phyloP scores from a whole-genome alignment of 2,329 filamentous ascomycete genomes.

The Sclerotinia nivalis region DNA sequence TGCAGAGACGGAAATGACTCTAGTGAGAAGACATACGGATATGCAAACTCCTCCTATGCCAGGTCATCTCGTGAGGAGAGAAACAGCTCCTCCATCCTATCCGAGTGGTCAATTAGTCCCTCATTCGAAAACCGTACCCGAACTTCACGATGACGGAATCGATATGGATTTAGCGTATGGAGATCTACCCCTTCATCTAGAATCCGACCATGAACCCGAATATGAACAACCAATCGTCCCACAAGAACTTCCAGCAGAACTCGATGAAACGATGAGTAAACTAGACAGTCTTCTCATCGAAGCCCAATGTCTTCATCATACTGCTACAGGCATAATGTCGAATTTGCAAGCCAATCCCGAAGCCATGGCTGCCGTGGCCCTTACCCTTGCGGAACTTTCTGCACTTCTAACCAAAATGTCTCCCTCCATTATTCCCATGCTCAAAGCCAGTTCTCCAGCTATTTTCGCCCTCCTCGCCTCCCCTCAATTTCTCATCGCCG shows the following conservation, averaged over 20 bases:
- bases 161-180: slow-evolving; percentile 95
- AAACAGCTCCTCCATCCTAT: slow-evolving; percentile 14
- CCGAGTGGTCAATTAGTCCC: slow-evolving; percentile 20
- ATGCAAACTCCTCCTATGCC: slow-evolving; percentile 21
- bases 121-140: slow-evolving; percentile 28
- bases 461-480: slow-evolving; percentile 84
- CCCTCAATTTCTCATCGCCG: slow-evolving; percentile 92
- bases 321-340: slow-evolving; percentile 77
- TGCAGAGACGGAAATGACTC: slow-evolving; percentile 27
- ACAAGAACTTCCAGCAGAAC: slow-evolving; percentile 53
- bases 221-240: slow-evolving; percentile 47
- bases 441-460: slow-evolving; percentile 81
- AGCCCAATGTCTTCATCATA: slow-evolving; percentile 84
- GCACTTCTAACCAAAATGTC: slow-evolving; percentile 80
- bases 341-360: slow-evolving; percentile 82
- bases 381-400: slow-evolving; percentile 89
- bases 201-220: slow-evolving; percentile 13
- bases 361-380: slow-evolving; percentile 87
- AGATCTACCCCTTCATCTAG: slow-evolving; percentile 66
- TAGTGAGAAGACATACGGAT: slow-evolving; percentile 35
- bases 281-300: slow-evolving; percentile 81
- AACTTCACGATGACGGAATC: slow-evolving; percentile 51
- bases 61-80: slow-evolving; percentile 9
- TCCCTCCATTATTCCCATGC: slow-evolving; percentile 70
- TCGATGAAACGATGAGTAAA: slow-evolving; percentile 68